phyloP scores from a whole-genome alignment of 148 eudicot species.

The Talinum fruticosum region DNA sequence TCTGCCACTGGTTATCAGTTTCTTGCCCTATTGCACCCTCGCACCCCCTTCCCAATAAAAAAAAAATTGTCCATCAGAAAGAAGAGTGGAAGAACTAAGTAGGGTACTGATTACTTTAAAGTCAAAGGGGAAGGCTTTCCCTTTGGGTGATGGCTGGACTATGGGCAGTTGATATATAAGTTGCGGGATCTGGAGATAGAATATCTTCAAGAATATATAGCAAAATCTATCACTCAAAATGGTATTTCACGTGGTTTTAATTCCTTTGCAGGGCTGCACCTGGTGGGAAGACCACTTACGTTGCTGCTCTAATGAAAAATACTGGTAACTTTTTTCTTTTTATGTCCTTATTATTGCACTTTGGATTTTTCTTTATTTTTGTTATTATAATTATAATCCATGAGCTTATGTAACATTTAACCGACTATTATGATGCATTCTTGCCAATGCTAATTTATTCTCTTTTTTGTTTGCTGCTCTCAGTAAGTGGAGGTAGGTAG shows the following conservation, averaged over 20 bases:
- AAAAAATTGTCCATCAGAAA: background rate
- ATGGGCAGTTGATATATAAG: background rate
- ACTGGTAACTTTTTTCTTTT: conserved; percentile 45
- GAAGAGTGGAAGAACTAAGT: background rate
- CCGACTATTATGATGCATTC: background rate
- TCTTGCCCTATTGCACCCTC: background rate
- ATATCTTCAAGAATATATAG: background rate
- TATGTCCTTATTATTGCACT: background rate
- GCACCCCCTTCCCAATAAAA: background rate
- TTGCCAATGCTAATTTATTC: background rate
- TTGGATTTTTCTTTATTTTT: background rate
- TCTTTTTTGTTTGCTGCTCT: background rate
- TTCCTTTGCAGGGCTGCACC: conserved; percentile 80
- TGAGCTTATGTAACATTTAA: too few species aligned
- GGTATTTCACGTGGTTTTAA: background rate
- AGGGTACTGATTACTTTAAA: background rate
- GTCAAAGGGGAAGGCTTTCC: background rate
- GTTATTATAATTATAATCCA: background rate
- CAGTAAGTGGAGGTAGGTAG: background rate
- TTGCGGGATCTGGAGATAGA: background rate
- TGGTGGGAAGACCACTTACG: conserved; percentile 93
- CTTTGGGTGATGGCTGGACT: background rate
- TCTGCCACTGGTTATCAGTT: background rate
- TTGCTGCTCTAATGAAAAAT: conserved; percentile 91
- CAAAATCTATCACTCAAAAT: background rate